Base-by-base conservation (phyloP, 2,329 filamentous ascomycete species). In the Colletotrichum tropicale region DNA sequence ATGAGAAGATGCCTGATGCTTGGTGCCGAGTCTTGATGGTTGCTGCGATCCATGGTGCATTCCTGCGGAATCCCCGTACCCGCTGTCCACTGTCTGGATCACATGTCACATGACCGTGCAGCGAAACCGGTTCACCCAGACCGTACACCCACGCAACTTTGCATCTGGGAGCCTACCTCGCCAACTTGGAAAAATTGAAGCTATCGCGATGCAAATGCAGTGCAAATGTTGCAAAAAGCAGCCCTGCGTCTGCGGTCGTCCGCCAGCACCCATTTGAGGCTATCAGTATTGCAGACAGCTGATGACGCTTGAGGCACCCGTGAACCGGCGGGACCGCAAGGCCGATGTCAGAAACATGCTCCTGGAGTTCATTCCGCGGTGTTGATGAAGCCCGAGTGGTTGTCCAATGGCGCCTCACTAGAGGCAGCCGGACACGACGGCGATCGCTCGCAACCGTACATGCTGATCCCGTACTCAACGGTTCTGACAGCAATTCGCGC, bases 31-130 rank as follows among this genome's bases (percentile, higher is more conserved):
- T 32, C 21, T 18, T 26, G 16, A 16, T 16, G 36, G 36, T 38
- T 60, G 67, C 58, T 65, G 13, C 24, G 28, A 74, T 34, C 61
- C 36, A 70, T 55, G 43, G 18, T 67, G 69, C 73, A 64, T 72
- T 64, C 62, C 26, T 60, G n/a, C n/a, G 18, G 18, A 48, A 58
- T n/a, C 60, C 38, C 24, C 32, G 15, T 43, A 18, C 36, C 32
- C 24, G 43, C 18, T 36, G 34, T 36, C 34, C 61, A 64, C 28
- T 34, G 43, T 62, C 60, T 52, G 32, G 62, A 61, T 26, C 36
- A 26, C 26, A 32, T 52, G 69, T 73, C 73, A 73, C 73, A 72
- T 67, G 69, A 67, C 62, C 21, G n/a, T 48, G 58, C 73, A 72
- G 26, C 73, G 26, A 32, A 55, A 34, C 43, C 38, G 7, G 38